Percentiles rank a stretch among this genome's conserved stretches.
phyloP scores from a whole-genome alignment of 352 stramenopile species.

The Aphanomyces cochlioides region DNA sequence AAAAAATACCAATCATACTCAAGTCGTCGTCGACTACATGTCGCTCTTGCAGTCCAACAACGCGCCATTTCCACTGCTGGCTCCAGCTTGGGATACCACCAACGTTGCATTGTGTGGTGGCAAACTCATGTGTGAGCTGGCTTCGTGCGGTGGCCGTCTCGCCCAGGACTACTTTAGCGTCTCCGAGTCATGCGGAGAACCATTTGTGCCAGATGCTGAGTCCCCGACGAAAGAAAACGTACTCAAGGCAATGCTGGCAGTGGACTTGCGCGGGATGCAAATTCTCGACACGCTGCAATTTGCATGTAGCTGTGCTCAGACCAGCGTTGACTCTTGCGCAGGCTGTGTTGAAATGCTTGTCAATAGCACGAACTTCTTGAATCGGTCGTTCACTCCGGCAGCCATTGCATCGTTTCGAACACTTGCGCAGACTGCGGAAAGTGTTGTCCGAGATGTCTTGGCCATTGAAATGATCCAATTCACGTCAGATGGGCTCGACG shows the following conservation, averaged over 20 bases:
- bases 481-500: not conserved
- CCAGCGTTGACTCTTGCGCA: not conserved
- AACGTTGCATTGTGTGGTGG: not conserved
- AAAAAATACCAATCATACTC: not conserved
- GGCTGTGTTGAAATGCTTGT: not conserved
- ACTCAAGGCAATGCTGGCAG: not conserved
- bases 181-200: not conserved
- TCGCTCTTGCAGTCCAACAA: not conserved
- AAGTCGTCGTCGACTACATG: slow-evolving; percentile 2
- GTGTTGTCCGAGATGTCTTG: not conserved
- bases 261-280: not conserved
- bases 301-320: not conserved
- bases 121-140: slow-evolving; percentile 3
- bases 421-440: not conserved
- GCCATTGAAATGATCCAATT: slow-evolving; percentile 10
- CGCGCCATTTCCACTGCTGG: not conserved
- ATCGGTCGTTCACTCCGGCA: not conserved
- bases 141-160: not conserved
- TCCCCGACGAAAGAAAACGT: slow-evolving; percentile 11
- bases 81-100: slow-evolving; percentile 3
- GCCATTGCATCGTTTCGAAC: not conserved
- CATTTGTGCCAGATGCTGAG: not conserved
- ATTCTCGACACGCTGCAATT: not conserved
- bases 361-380: not conserved
- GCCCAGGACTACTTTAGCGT: slow-evolving; percentile 8